Base-by-base conservation (phyloP, 139 green algal genomes). In the Tetraselmis striata region DNA sequence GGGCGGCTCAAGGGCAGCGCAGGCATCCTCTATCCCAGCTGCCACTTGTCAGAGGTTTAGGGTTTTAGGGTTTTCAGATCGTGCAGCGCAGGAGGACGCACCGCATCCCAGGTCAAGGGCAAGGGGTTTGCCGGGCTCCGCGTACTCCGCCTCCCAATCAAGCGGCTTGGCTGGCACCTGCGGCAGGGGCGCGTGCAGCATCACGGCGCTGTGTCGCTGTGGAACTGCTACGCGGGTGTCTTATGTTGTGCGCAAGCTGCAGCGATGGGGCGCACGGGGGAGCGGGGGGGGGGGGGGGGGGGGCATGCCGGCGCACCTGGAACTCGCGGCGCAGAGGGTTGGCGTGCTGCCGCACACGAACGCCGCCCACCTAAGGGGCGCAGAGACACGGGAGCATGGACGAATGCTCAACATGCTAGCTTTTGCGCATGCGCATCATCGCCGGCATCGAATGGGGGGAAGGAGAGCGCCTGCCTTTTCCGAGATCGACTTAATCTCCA, bases 101-200 rank as follows among this genome's bases (percentile, higher is more conserved):
- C 93, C 95, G 77, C 88, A 95, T 30, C 95, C 95, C 26, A 98
- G 86, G 85, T 98, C 95, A 1, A 98, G 80, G 2, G 90, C 84
- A 59, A 98, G 88, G 22, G 94, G 94, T 59, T 83, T 83, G 1
- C 27, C 32, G 0, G 91, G 85, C 59, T 95, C 87, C 0, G 30
- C 81, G 77, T 88, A 97, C 1, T 88, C 83, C 0, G 78, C 67
- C 0, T 26, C 23, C 94, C 94, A 97, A 29, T 90, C 85, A 1
- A 87, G 75, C 22, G 88, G 88, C 0, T 80, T 45, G 0, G 81
- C 59, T 1, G 82, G 84, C 0, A 83, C 76, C 75, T 90, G 87
- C 76, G 86, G 79, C 78, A 84, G 82, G 80, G 31, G 31, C 67
- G 18, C 18, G 45, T 67, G 45, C 45, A 18, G 45, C 45, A 18